These are phyloP conservation scores for Chlorophyllum brunneum DNA, from an alignment of 768 basidiomycete genomes.

Conservation along the genomic window DNA sequence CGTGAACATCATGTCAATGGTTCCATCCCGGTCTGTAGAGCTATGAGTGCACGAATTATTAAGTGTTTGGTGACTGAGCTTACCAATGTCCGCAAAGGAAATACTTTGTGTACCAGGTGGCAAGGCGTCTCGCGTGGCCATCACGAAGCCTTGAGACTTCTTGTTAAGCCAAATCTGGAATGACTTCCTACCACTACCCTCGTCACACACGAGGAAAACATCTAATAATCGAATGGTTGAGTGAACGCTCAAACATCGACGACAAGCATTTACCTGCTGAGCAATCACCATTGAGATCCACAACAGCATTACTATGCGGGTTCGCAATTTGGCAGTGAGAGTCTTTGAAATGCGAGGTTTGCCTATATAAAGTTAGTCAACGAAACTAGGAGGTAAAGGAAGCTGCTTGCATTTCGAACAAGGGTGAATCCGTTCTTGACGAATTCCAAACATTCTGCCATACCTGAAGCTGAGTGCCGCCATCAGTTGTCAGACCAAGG, in stretches of 20 bases:
- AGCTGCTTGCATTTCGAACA: conserved; percentile 67
- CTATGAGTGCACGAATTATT: background rate
- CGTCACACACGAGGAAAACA: conserved; percentile 83
- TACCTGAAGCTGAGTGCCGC: conserved; percentile 43
- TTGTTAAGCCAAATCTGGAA: conserved; percentile 95
- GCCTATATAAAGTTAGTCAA: conserved; percentile 30
- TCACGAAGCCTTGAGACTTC: conserved; percentile 68
- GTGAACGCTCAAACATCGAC: background rate
- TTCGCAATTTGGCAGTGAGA: conserved; percentile 72
- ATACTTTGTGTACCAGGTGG: conserved; percentile 77
- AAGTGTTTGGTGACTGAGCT: conserved; percentile 16
- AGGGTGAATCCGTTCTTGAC: conserved; percentile 42
- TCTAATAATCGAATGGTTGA: conserved; percentile 40
- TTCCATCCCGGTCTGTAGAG: conserved; percentile 83
- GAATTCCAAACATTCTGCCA: conserved; percentile 83
- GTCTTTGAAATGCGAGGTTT: conserved; percentile 56
- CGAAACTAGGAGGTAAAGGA: background rate
- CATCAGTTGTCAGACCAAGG: conserved; percentile 57
- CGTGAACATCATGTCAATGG: conserved; percentile 91
- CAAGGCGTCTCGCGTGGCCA: conserved; percentile 63
- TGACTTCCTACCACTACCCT: conserved; percentile 49
- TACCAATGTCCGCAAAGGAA: conserved; percentile 89
- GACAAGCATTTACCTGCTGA: conserved; percentile 61
- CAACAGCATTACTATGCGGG: conserved; percentile 92
- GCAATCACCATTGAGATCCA: conserved; percentile 95